Base-by-base conservation (phyloP, 257 asterid species). In the Nicotiana paniculata region DNA sequence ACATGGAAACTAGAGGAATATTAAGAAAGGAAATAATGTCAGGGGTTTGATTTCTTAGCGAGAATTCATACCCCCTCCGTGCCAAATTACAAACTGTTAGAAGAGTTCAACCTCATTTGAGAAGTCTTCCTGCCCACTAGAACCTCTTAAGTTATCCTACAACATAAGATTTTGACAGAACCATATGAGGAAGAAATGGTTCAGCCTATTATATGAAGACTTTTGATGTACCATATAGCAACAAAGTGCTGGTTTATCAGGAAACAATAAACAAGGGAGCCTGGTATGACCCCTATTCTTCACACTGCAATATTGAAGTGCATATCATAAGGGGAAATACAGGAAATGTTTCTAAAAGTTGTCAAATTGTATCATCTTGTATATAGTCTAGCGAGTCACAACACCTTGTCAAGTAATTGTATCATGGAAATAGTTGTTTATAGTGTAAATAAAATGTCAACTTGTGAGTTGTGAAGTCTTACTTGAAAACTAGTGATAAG, bases 21-120 rank as follows among this genome's bases (percentile, higher is more conserved):
- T 68, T 70, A 17, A 86, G n/a, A 64, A 80, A 87, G 67, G 84
- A 90, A 80, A 76, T 88, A 85, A 79, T 82, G 67, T 87, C 89
- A 5, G 86, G 93, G 13, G 90, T 86, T 81, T 92, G 57, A 89
- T 48, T 74, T 74, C 79, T 61, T 74, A 74, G 79, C 12, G 26
- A 48, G 26, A 46, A 74, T 13, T 74, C 46, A 51, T 48, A 74
- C 62, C 62, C 62, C 16, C 39, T 48, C 21, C 43, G 35, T 74
- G 62, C 26, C 79, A 48, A 26, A 74, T 74, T 51, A 74, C 59
- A 74, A 51, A 51, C 15, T 24, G 51, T 74, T 26, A 26, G 43
- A 74, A 74, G 24, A 74, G 26, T 21, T 70, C 26, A 74, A 48
- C 43, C 79, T 74, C 43, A 24, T 48, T 26, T 48, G 8, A 51